phyloP scores from a whole-genome alignment of 441 rosid genomes.

The Viola pubescens region DNA sequence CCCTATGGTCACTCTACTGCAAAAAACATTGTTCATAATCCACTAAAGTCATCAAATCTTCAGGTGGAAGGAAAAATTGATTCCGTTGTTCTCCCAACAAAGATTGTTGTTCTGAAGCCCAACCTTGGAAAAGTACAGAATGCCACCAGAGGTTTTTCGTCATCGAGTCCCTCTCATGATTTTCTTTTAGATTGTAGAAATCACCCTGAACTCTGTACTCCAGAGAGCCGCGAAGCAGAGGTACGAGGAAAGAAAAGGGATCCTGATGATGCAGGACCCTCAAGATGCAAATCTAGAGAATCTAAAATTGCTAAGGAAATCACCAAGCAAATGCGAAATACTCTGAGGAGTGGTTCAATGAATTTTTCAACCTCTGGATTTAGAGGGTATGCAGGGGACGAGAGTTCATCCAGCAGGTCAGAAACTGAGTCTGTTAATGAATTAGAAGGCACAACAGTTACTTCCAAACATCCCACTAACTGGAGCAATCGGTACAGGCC shows the following conservation, averaged over 20 bases:
- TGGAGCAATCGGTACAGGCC: conserved; percentile 33
- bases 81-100: conserved; percentile 41
- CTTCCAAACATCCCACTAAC: conserved; percentile 34
- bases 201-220: conserved; percentile 30
- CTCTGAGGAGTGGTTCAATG: conserved; percentile 30
- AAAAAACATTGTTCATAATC: conserved; percentile 26
- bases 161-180: conserved; percentile 44
- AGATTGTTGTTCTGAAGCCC: conserved; percentile 91
- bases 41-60: conserved; percentile 30
- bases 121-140: conserved; percentile 48
- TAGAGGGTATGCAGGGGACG: conserved; percentile 74
- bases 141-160: conserved; percentile 35
- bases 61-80: conserved; percentile 36
- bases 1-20: conserved; percentile 22
- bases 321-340: conserved; percentile 55
- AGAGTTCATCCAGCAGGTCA: conserved; percentile 61
- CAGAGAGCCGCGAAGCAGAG: conserved; percentile 30
- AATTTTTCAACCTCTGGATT: conserved; percentile 40
- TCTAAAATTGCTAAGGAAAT: conserved; percentile 57
- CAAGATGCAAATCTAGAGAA: conserved; percentile 52
- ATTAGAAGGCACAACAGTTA: conserved; percentile 35
- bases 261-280: conserved; percentile 32
- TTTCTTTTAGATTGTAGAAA: conserved; percentile 37
- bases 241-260: conserved; percentile 32
- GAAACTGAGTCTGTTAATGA: conserved; percentile 71